Evolutionary conservation across 2,329 filamentous ascomycete genomes (phyloP), one percentile per base, ranked within the genome.

Genomic region (Bipolaris oryzae): DNA sequence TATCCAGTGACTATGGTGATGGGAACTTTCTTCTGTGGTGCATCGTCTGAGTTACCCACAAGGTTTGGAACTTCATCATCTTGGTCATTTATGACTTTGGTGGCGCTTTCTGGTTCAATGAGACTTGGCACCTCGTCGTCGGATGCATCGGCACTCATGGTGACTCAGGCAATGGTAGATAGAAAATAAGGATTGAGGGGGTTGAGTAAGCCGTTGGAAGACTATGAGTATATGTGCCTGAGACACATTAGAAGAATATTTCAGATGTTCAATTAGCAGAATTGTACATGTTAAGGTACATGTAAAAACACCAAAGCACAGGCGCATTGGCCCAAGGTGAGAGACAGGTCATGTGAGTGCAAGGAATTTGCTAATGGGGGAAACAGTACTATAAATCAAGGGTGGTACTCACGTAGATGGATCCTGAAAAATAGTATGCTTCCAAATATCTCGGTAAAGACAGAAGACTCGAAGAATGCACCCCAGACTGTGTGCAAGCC

Each of bases 1-100:
- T 99, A 99, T 3, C 95, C 91, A 50, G 91, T 95, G 9, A 95
- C 89, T 61, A 95, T 92, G 0, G 91, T 94, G 62, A 95, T 91
- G 16, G 91, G 91, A 1, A 94, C 91, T 76, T 89, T 92, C 58
- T 85, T 77, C 7, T 78, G 75, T 45, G 82, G 81, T 59, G 71
- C 56, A 16, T 86, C 84, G 16, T 80, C 75, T 3, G 77, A 76
- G 25, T 75, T 68, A 5, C 63, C 16, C 21, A 74, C 49, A 16
- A 74, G 64, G 6, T 55, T 54, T 13, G 68, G 71, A 3, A 61
- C 51, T 21, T 69, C 60, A 18, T 72, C 65, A 7, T 68, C 59
- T 21, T 62, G 49, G 13, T 54, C 53, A 7, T 31, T 72, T 71
- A 13, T 73, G 67, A 55, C 52, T 55, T 46, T 60, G 44, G 41